Percentiles rank a stretch among this genome's conserved stretches.
Evolutionary conservation across 2,329 filamentous ascomycete genomes (phyloP).

Genomic region (Sporothrix variecibatus): DNA sequence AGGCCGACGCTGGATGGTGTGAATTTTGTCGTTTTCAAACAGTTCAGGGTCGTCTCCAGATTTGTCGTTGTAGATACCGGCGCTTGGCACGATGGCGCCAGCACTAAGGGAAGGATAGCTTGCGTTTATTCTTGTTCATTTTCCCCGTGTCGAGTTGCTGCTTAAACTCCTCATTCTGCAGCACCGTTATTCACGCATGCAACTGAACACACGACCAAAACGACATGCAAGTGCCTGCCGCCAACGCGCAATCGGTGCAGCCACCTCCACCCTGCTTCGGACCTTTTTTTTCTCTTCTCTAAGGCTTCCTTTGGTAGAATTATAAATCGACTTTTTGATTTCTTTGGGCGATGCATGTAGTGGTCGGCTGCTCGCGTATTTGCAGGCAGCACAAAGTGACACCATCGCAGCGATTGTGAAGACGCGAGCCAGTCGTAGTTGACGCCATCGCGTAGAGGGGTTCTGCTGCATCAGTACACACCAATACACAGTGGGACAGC

Average conservation of each 20-base stretch:
- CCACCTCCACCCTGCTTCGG: background rate
- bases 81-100: background rate
- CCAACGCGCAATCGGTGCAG: background rate
- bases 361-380: background rate
- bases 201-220: background rate
- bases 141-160: background rate
- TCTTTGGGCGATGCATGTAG: too few species aligned
- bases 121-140: background rate
- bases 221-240: background rate
- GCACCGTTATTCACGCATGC: background rate
- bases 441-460: background rate
- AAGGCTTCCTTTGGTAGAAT: background rate
- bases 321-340: constrained; percentile 1
- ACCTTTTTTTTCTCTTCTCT: background rate
- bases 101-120: background rate
- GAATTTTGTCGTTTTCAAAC: background rate
- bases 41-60: background rate
- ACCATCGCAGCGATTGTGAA: background rate
- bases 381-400: background rate
- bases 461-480: background rate
- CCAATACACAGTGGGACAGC: background rate
- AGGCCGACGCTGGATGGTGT: background rate
- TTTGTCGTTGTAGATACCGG: background rate
- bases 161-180: background rate
- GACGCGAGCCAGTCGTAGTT: background rate